These are phyloP conservation scores for Russula sp. DNA, from an alignment of 768 basidiomycete genomes.

Conservation along the genomic window DNA sequence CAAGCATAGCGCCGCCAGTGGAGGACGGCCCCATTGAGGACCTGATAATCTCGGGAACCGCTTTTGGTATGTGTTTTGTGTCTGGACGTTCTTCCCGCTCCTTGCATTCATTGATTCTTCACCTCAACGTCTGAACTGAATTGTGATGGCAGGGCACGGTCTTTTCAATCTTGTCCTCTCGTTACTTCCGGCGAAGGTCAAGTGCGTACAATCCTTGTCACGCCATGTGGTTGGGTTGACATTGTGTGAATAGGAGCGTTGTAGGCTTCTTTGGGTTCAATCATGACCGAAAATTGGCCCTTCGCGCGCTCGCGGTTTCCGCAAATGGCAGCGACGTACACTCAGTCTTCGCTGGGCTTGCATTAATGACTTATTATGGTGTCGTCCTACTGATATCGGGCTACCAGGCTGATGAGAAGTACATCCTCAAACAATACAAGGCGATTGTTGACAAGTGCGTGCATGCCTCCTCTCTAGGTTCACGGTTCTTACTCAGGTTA, in stretches of 20 bases:
- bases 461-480: not conserved
- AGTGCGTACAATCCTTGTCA: slow-evolving; percentile 35
- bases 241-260: slow-evolving; percentile 41
- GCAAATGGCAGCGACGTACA: slow-evolving; percentile 65
- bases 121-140: not conserved
- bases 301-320: slow-evolving; percentile 61
- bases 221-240: not conserved
- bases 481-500: not conserved
- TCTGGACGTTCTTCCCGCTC: not conserved
- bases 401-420: slow-evolving; percentile 66
- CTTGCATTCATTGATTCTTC: not conserved
- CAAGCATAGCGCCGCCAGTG: not conserved
- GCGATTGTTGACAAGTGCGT: slow-evolving; percentile 57
- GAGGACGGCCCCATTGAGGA: slow-evolving; percentile 60
- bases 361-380: slow-evolving; percentile 75
- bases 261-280: slow-evolving; percentile 75
- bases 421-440: slow-evolving; percentile 54
- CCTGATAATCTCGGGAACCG: slow-evolving; percentile 64
- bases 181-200: slow-evolving; percentile 60
- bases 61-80: slow-evolving; percentile 48
- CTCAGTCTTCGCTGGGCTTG: slow-evolving; percentile 68
- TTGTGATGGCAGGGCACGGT: slow-evolving; percentile 26
- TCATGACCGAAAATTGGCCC: slow-evolving; percentile 58
- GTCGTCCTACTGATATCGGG: slow-evolving; percentile 63
- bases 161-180: slow-evolving; percentile 79